These are phyloP conservation scores for Naganishia albida DNA, from an alignment of 1,284 basidiomycete genomes.

Conservation along the genomic window DNA sequence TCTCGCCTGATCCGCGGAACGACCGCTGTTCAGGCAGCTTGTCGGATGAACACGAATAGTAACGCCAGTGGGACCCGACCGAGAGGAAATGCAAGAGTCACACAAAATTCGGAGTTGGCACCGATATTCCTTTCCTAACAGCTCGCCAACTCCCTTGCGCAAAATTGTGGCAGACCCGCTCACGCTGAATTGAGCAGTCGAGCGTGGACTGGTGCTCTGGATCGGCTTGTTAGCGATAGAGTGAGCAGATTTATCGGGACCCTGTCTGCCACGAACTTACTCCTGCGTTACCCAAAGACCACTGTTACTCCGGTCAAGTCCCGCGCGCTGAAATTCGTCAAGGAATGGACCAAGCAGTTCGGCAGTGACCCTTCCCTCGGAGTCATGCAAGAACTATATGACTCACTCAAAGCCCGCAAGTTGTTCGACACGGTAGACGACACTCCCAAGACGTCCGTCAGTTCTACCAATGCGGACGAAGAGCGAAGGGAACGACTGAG, in stretches of 20 bases:
- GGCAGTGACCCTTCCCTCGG: conserved; percentile 75
- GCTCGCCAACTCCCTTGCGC: conserved; percentile 80
- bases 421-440: conserved; percentile 42
- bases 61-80: too few relatives aligned
- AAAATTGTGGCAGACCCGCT: conserved; percentile 82
- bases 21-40: too few relatives aligned
- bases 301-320: conserved; percentile 86
- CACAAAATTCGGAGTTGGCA: too few relatives aligned
- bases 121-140: conserved; percentile 45
- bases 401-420: conserved; percentile 65
- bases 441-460: conserved; percentile 14
- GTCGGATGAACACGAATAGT: too few relatives aligned
- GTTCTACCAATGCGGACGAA: conserved; percentile 1
- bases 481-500: conserved; percentile 18
- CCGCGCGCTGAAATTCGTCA: conserved; percentile 71
- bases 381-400: conserved; percentile 88
- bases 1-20: too few relatives aligned
- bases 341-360: conserved; percentile 83
- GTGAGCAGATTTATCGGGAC: conserved; percentile 56
- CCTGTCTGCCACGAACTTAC: not conserved
- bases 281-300: conserved; percentile 51
- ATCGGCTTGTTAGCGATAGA: conserved; percentile 82
- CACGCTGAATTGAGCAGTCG: conserved; percentile 85
- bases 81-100: too few relatives aligned
- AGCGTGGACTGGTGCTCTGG: conserved; percentile 85